A percentile compares a stretch with the other conserved stretches of the same genome.
These are phyloP conservation scores for Sporodiniella umbellata DNA, from an alignment of 371 early-diverging fungal genomes.

Conservation along the genomic window DNA sequence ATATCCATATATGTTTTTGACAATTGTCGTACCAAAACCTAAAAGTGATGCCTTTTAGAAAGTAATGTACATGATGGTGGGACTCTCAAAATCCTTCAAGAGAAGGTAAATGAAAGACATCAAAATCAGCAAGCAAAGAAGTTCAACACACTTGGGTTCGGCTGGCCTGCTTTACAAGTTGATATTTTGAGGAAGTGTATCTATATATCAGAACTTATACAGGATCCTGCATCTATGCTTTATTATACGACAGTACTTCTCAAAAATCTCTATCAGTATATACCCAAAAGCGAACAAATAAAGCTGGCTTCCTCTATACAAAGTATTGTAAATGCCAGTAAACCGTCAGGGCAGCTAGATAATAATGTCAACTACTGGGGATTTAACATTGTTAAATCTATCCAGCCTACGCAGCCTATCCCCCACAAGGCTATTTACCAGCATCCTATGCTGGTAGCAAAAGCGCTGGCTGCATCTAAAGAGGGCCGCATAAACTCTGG, in stretches of 20 bases:
- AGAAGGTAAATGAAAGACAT: background rate
- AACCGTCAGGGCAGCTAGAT: conserved; percentile 20
- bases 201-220: conserved; percentile 66
- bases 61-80: conserved; percentile 26
- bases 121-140: background rate
- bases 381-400: conserved; percentile 42
- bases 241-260: conserved; percentile 67
- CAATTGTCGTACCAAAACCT: background rate
- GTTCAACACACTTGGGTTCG: conserved; percentile 30
- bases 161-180: conserved; percentile 81
- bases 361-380: conserved; percentile 48
- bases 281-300: conserved; percentile 69
- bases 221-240: conserved; percentile 64
- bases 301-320: conserved; percentile 63
- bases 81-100: conserved; percentile 13
- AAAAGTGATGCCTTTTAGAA: background rate
- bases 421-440: conserved; percentile 41
- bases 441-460: conserved; percentile 23
- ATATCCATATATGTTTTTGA: background rate
- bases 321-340: conserved; percentile 51
- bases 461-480: conserved; percentile 23
- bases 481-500: conserved; percentile 23
- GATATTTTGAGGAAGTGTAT: conserved; percentile 76
- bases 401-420: conserved; percentile 38
- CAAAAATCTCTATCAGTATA: conserved; percentile 62